phyloP scores from a whole-genome alignment of 2,329 filamentous ascomycete genomes.

The Aspergillus jensenii region DNA sequence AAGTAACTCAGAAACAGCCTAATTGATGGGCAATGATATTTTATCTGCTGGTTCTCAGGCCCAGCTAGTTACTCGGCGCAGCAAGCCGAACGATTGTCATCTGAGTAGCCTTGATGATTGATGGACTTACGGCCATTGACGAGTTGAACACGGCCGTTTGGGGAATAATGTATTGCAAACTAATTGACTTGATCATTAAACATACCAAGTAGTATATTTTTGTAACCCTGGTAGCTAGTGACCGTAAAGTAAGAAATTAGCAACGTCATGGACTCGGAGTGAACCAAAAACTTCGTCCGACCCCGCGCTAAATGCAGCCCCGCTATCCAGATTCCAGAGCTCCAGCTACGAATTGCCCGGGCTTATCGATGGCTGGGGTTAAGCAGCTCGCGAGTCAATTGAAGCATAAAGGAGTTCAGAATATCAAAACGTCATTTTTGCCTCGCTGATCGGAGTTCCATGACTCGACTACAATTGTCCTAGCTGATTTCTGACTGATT shows the following conservation, averaged over 20 bases:
- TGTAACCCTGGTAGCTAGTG: background rate
- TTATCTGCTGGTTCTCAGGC: constrained; percentile 5
- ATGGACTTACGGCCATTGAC: background rate
- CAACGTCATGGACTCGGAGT: constrained; percentile 2
- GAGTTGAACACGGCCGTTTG: background rate
- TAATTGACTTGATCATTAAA: background rate
- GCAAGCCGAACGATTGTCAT: background rate
- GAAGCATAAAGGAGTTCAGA: too few species aligned
- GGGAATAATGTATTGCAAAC: background rate
- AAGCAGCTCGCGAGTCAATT: background rate
- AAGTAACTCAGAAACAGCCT: background rate
- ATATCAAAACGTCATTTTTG: too few species aligned
- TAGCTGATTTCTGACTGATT: background rate
- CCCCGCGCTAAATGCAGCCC: constrained; percentile 6
- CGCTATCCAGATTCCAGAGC: background rate
- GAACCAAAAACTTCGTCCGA: constrained; percentile 3
- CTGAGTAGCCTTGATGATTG: background rate
- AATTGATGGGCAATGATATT: constrained; percentile 9
- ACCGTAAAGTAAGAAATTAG: background rate
- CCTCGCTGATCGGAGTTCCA: background rate
- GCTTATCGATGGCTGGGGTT: background rate
- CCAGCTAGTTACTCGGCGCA: background rate
- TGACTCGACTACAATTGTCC: background rate
- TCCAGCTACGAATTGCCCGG: background rate
- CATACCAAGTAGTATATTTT: background rate